Percentiles rank a stretch among this genome's conserved stretches.
Conservation (phyloP, 1,284 basidiomycete genomes). For the Ganoderma meredithae region DNA sequence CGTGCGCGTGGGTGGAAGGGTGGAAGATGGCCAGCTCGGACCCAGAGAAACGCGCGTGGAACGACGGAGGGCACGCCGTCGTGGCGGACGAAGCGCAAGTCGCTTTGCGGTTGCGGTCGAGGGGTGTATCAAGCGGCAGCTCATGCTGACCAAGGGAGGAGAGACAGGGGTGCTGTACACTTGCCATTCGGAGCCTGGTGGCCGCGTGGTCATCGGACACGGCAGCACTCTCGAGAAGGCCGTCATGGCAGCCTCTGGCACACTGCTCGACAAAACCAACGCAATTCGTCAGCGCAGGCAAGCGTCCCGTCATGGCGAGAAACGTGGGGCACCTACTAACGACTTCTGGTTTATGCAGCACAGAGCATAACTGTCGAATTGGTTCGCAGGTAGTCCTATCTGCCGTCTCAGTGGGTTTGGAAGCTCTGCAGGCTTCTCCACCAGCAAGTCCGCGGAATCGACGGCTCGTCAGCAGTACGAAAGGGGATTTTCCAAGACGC, state of each 20-base stretch:
- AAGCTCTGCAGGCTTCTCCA: neutral
- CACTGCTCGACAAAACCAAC: neutral
- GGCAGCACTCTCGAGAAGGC: neutral
- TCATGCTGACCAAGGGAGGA: neutral
- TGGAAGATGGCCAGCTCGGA: neutral
- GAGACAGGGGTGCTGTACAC: neutral
- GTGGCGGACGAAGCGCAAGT: neutral
- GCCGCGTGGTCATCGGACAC: neutral
- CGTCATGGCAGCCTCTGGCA: neutral
- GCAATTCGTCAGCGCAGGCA: neutral
- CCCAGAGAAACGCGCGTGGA: neutral
- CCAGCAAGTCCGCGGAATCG: neutral
- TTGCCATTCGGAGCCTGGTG: neutral
- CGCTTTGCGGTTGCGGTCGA: neutral
- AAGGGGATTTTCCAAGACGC: constrained; percentile 1
- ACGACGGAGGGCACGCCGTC: neutral
- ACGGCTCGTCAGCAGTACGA: neutral
- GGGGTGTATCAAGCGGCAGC: neutral
- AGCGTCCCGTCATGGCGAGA: neutral
- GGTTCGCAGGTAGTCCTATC: neutral
- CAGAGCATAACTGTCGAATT: neutral
- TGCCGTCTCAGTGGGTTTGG: neutral
- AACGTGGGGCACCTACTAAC: neutral
- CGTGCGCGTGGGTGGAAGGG: constrained; percentile 10
- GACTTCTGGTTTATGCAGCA: neutral